A percentile compares a stretch with the other conserved stretches of the same genome.
Conservation (phyloP, 768 basidiomycete species). For the Xerocomus brunneocitrinus region DNA sequence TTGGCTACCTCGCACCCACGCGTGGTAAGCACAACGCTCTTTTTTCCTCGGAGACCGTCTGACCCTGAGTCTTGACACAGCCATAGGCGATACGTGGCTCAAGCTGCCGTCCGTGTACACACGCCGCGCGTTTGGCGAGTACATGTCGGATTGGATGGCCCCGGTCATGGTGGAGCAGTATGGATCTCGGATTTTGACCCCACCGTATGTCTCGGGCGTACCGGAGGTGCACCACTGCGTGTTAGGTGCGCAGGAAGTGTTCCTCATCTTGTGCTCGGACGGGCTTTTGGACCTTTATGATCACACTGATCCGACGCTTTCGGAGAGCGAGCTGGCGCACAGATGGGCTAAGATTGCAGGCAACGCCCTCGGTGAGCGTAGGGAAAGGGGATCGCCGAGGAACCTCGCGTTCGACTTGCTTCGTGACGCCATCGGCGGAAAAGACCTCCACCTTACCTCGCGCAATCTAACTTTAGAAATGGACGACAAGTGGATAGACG, state of each 20-base stretch:
- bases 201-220: conserved; percentile 41
- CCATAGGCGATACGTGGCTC: conserved; percentile 34
- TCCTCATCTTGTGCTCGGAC: conserved; percentile 44
- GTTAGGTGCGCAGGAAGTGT: conserved; percentile 22
- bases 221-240: conserved; percentile 39
- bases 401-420: conserved; percentile 41
- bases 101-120: conserved; percentile 34
- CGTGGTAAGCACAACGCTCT: conserved; percentile 25
- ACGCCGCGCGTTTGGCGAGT: conserved; percentile 25
- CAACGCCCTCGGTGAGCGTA: conserved; percentile 19
- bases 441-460: conserved; percentile 37
- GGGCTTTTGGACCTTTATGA: conserved; percentile 42
- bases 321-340: conserved; percentile 28
- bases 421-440: conserved; percentile 41
- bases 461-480: conserved; percentile 46
- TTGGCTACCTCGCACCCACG: conserved; percentile 38
- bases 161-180: conserved; percentile 19
- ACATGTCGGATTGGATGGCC: conserved; percentile 23
- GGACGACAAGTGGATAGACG: conserved; percentile 49
- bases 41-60: conserved; percentile 1
- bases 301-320: conserved; percentile 16
- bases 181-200: conserved; percentile 37
- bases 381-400: conserved; percentile 7
- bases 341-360: conserved; percentile 36
- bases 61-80: conserved; percentile 21